Evolutionary conservation across 208 protist species (phyloP).

Genomic region (Novymonas esmeraldas): DNA sequence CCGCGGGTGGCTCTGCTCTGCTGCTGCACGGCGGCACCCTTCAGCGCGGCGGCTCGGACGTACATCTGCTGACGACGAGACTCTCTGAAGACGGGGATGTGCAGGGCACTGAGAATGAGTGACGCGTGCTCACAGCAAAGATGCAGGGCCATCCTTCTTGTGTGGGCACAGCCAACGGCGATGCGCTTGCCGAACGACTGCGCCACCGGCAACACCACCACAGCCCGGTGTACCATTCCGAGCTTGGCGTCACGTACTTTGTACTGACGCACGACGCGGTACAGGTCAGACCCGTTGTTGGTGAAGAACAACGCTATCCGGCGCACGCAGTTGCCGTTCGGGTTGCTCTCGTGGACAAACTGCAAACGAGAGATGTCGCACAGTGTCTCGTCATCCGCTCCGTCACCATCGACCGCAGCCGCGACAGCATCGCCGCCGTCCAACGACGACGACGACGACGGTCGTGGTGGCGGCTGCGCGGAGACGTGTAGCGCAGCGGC

Average conservation of each 20-base stretch:
- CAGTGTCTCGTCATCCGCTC: constrained; percentile 64
- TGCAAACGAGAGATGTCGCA: constrained; percentile 65
- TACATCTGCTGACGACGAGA: constrained; percentile 41
- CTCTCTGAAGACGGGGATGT: constrained; percentile 61
- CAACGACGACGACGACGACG: neutral
- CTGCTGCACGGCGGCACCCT: constrained; percentile 33
- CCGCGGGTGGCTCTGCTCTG: constrained; percentile 30
- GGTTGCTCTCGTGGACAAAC: constrained; percentile 51
- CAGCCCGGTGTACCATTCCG: constrained; percentile 73
- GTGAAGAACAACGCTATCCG: constrained; percentile 34
- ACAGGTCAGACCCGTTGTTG: constrained; percentile 52
- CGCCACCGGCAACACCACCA: constrained; percentile 72
- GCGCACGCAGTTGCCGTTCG: constrained; percentile 25
- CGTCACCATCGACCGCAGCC: neutral
- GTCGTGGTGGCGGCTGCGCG: neutral
- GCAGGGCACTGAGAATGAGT: constrained; percentile 55
- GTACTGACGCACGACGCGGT: constrained; percentile 72
- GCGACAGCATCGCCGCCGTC: neutral
- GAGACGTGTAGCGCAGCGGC: no score
- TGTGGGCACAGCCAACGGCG: constrained; percentile 67
- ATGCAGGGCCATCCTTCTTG: constrained; percentile 50
- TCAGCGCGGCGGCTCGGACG: constrained; percentile 24
- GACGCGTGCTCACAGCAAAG: constrained; percentile 72
- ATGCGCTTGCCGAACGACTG: constrained; percentile 52
- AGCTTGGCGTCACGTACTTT: constrained; percentile 36